A percentile compares a stretch with the other conserved stretches of the same genome.
phyloP scores from a whole-genome alignment of 257 asterid species.

The Leonotis leonurus region DNA sequence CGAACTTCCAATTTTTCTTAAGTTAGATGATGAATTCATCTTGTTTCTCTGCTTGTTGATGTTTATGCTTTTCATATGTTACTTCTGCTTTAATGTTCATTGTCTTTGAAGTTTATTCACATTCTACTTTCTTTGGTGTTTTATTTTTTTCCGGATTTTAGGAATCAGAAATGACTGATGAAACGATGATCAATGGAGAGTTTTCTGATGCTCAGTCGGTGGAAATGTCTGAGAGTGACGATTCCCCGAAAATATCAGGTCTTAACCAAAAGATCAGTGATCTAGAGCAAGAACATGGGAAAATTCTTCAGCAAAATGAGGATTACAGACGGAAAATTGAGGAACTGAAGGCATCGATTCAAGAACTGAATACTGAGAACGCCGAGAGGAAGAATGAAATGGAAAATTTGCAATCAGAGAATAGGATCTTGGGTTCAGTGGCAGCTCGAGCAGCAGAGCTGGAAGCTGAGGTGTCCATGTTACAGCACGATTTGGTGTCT shows the following conservation, averaged over 20 bases:
- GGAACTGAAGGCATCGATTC: conserved; percentile 35
- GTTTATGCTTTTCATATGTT: neutral
- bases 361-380: conserved; percentile 29
- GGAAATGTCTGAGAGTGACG: conserved; percentile 45
- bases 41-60: neutral
- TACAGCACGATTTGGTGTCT: conserved; percentile 54
- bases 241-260: conserved; percentile 26
- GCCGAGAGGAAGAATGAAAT: conserved; percentile 26
- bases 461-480: conserved; percentile 50
- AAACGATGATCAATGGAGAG: conserved; percentile 35
- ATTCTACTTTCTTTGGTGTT: neutral
- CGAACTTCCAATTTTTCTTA: neutral
- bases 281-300: conserved; percentile 44
- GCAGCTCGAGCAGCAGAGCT: conserved; percentile 59
- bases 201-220: conserved; percentile 36
- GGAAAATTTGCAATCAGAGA: conserved; percentile 33
- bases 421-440: conserved; percentile 31
- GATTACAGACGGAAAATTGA: conserved; percentile 30
- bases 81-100: neutral
- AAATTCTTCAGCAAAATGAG: conserved; percentile 35
- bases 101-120: neutral
- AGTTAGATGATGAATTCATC: neutral
- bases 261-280: conserved; percentile 29
- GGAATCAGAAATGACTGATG: conserved; percentile 50
- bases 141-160: neutral